phyloP scores from a whole-genome alignment of 1,139 yeast genomes.

The Ogataea hybrid region DNA sequence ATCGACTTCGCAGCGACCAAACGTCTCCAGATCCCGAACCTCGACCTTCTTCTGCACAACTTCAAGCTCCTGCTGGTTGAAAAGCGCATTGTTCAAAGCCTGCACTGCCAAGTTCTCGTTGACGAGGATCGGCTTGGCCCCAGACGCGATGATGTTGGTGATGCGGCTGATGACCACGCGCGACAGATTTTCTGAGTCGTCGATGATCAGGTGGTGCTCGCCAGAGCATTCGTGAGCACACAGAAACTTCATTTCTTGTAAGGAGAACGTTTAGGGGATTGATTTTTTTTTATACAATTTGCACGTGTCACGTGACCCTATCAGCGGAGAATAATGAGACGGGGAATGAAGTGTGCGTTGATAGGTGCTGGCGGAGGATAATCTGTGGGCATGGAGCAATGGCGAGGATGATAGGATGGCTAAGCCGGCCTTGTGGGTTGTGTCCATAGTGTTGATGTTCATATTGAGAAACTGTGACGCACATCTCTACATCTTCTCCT shows the following conservation, averaged over 20 bases:
- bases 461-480: not conserved
- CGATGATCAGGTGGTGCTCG: conserved; percentile 63
- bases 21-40: conserved; percentile 42
- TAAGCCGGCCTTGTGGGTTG: too few species aligned
- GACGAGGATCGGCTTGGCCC: conserved; percentile 58
- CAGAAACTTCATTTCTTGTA: conserved; percentile 33
- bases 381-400: not conserved
- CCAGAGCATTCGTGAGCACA: conserved; percentile 50
- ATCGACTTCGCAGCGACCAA: conserved; percentile 66
- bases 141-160: conserved; percentile 47
- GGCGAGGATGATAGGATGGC: too few species aligned
- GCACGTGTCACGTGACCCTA: conserved; percentile 9
- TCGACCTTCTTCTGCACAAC: conserved; percentile 39
- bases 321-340: conserved; percentile 6
- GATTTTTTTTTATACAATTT: conserved; percentile 3
- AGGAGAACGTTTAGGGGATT: conserved; percentile 1
- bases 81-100: conserved; percentile 24
- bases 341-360: not conserved
- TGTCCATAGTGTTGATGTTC: too few species aligned
- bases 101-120: conserved; percentile 16
- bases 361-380: not conserved
- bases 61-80: conserved; percentile 33
- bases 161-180: conserved; percentile 52
- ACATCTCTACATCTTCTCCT: not conserved
- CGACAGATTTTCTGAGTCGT: conserved; percentile 40